phyloP scores from a whole-genome alignment of 2,329 filamentous ascomycete species.

The Fusarium annulatum region DNA sequence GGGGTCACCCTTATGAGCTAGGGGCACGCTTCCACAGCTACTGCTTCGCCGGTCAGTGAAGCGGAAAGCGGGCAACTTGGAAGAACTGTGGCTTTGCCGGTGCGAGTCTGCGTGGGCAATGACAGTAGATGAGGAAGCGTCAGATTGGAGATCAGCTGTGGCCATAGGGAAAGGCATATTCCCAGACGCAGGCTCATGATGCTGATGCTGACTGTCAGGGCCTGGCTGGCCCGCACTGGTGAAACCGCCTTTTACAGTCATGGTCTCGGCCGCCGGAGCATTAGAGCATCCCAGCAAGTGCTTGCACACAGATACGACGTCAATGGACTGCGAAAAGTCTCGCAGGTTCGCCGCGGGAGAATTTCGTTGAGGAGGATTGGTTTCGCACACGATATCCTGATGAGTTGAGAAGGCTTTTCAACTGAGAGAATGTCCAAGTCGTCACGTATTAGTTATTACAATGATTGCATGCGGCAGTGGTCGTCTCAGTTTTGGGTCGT shows the following conservation, averaged over 20 bases:
- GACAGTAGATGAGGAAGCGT: slow-evolving; percentile 24
- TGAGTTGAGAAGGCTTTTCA: slow-evolving; percentile 1
- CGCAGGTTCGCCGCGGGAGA: not conserved
- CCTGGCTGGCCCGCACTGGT: slow-evolving; percentile 43
- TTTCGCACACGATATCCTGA: not conserved
- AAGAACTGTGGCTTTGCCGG: slow-evolving; percentile 65
- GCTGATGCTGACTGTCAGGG: slow-evolving; percentile 35
- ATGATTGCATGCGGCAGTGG: slow-evolving; percentile 25
- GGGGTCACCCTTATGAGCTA: slow-evolving; percentile 37
- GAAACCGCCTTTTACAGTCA: slow-evolving; percentile 47
- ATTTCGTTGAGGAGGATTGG: not conserved
- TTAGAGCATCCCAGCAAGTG: slow-evolving; percentile 45
- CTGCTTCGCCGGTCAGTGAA: slow-evolving; percentile 60
- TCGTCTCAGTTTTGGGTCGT: slow-evolving; percentile 25
- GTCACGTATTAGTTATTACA: slow-evolving; percentile 30
- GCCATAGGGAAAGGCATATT: slow-evolving; percentile 19
- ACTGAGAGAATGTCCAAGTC: not conserved
- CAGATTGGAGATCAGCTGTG: slow-evolving; percentile 25
- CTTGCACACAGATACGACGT: slow-evolving; percentile 34
- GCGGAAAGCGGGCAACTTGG: slow-evolving; percentile 66
- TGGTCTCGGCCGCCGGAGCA: slow-evolving; percentile 39
- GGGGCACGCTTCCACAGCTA: slow-evolving; percentile 38
- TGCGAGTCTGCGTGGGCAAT: slow-evolving; percentile 55
- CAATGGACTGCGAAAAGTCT: slow-evolving; percentile 11
- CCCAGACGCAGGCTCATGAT: slow-evolving; percentile 9